Conservation (phyloP, 108 stramenopile species). For the Epithemia pelagica region DNA sequence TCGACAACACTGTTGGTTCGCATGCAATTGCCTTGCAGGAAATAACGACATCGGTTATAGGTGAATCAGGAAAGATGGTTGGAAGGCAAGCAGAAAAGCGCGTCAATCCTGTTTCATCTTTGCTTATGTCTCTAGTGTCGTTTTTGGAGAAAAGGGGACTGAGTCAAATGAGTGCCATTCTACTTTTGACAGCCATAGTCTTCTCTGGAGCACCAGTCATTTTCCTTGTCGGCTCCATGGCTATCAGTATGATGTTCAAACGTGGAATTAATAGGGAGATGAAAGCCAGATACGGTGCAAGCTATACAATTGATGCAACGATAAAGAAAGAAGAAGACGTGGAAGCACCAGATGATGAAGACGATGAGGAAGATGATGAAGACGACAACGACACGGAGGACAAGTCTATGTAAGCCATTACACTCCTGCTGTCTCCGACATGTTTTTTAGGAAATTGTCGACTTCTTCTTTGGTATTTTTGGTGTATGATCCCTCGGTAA, state of each 20-base stretch:
- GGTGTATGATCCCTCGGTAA: constrained; percentile 73
- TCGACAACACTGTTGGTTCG: constrained; percentile 25
- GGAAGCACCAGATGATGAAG: constrained; percentile 43
- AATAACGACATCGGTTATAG: constrained; percentile 29
- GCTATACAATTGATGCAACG: constrained; percentile 46
- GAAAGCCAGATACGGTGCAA: constrained; percentile 46
- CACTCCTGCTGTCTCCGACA: constrained; percentile 38
- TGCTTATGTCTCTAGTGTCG: constrained; percentile 13
- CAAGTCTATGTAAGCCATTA: constrained; percentile 10
- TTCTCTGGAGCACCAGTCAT: constrained; percentile 18
- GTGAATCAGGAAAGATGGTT: constrained; percentile 15
- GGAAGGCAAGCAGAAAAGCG: background rate
- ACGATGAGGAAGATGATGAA: constrained; percentile 46
- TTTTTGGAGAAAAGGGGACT: constrained; percentile 25
- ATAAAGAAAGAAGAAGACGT: constrained; percentile 33
- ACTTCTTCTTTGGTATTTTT: constrained; percentile 74
- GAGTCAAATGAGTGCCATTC: constrained; percentile 29
- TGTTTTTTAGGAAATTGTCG: constrained; percentile 71
- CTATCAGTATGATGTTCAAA: constrained; percentile 25
- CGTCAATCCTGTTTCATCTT: constrained; percentile 12
- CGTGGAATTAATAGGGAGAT: constrained; percentile 29
- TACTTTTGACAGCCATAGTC: constrained; percentile 21
- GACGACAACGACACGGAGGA: constrained; percentile 23
- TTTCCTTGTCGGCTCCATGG: constrained; percentile 15
- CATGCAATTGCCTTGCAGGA: constrained; percentile 33